phyloP scores from a whole-genome alignment of 768 basidiomycete species.

The Epithele typhae region DNA sequence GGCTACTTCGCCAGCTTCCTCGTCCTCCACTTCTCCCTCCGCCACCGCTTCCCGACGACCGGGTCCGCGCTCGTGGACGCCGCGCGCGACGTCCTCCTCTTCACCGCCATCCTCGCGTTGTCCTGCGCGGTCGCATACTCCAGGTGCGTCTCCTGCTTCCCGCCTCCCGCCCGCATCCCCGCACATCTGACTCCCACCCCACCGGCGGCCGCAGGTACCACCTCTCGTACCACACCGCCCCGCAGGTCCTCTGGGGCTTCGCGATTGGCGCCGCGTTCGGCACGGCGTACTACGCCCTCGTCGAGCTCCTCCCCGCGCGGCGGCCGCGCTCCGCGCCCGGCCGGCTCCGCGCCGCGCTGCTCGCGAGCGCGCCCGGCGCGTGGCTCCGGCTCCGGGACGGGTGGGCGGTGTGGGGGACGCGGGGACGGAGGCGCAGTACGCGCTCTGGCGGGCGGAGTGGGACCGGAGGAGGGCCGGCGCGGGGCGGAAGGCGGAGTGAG shows the following conservation, averaged over 20 bases:
- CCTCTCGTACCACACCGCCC: slow-evolving; percentile 68
- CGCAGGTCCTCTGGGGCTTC: slow-evolving; percentile 74
- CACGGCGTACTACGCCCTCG: slow-evolving; percentile 44
- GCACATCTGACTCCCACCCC: not conserved
- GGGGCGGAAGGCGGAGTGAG: too few relatives aligned
- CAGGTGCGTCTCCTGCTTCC: slow-evolving; percentile 39
- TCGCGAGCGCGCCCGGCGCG: slow-evolving; percentile 50
- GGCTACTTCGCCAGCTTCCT: slow-evolving; percentile 80
- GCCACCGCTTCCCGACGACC: slow-evolving; percentile 58
- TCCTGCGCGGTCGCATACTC: slow-evolving; percentile 72
- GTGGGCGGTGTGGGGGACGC: slow-evolving; percentile 80
- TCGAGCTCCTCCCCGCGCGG: slow-evolving; percentile 54
- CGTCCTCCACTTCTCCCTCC: slow-evolving; percentile 65
- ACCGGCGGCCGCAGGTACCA: slow-evolving; percentile 56
- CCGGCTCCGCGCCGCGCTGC: slow-evolving; percentile 39
- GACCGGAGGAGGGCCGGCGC: slow-evolving; percentile 36
- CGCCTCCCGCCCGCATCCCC: not conserved
- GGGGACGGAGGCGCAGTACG: slow-evolving; percentile 72
- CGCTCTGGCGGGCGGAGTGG: slow-evolving; percentile 58
- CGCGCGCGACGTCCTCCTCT: slow-evolving; percentile 44
- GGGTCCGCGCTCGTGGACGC: slow-evolving; percentile 48
- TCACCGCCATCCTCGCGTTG: slow-evolving; percentile 51
- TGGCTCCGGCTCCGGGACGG: slow-evolving; percentile 79
- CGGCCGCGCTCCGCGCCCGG: slow-evolving; percentile 55
- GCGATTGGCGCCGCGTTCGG: slow-evolving; percentile 59